Base-by-base conservation (phyloP, 176 grass and related monocot species). In the Alopecurus myosuroides region DNA sequence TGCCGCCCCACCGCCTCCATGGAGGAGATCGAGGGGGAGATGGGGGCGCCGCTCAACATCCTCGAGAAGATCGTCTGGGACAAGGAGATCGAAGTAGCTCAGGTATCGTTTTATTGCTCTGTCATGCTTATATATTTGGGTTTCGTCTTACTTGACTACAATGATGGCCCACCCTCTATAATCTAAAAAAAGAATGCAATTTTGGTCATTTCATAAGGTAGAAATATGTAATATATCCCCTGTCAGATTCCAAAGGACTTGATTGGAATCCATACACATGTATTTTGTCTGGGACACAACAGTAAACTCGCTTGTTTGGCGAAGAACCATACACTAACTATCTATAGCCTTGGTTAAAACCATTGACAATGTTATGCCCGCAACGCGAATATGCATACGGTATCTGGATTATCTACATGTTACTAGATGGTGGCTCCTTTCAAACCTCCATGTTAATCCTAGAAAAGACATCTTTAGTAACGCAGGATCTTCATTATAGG, bases 1-100 rank as follows among this genome's bases (percentile, higher is more conserved):
- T 44, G 41, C 67, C 71, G 75, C 6, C 82, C 84, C 50, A 30
- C 26, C 11, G 72, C 82, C 68, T 52, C 81, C 79, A 35, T 86
- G 64, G 29, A 77, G 49, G 79, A 80, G 7, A 49, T 69, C 29
- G 78, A 89, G 34, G 55, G n/a, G 44, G 89, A 85, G 22, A 51
- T 89, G 61, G 92, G 82, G 7, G 26, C 81, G 51, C 89, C 93
- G 10, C 79, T 45, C n/a, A 98, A 98, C 80, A 88, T 98, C 36
- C 87, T 98, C 9, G 95, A 98, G 87, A 79, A 92, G 79, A 98
- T 98, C 85, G 84, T 98, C 53, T 98, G 95, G 95, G 93, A 92
- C 73, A 98, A 98, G 76, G 92, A 98, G 82, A 79, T 95, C 30
- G 93, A 98, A 87, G 93, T 98, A 41, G 74, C 72, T 18, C 42